phyloP scores from a whole-genome alignment of 192 early-diverging fungal genomes.

The Coemansia aciculifera region DNA sequence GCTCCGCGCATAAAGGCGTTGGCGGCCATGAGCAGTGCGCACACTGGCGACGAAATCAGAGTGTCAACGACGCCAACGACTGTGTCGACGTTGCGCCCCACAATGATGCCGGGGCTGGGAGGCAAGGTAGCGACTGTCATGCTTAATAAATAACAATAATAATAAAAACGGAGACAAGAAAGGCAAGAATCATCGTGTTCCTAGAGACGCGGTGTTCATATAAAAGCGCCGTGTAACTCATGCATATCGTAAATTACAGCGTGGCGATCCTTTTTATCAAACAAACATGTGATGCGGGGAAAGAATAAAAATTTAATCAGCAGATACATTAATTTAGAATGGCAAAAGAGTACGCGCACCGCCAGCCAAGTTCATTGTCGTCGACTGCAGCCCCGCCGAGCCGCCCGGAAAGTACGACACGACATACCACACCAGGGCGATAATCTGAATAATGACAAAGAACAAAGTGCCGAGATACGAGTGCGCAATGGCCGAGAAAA shows the following conservation, averaged over 20 bases:
- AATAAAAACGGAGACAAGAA: not conserved
- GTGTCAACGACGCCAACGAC: not conserved
- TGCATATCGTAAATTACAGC: not conserved
- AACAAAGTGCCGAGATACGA: constrained; percentile 78
- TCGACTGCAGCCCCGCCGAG: constrained; percentile 59
- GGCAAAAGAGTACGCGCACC: constrained; percentile 50
- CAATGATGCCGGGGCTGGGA: not conserved
- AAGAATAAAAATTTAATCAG: not conserved
- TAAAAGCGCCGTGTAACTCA: not conserved
- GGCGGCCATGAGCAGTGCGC: constrained; percentile 1
- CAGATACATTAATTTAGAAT: constrained; percentile 9
- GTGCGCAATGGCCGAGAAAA: constrained; percentile 71
- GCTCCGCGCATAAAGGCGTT: constrained; percentile 14
- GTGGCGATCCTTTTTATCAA: not conserved
- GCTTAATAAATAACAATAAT: not conserved
- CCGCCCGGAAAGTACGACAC: constrained; percentile 82
- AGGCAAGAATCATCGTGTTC: not conserved
- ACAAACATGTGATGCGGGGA: not conserved
- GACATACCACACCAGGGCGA: constrained; percentile 81
- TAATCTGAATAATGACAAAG: constrained; percentile 73
- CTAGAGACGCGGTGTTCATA: not conserved
- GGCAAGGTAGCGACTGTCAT: not conserved
- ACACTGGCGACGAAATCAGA: constrained; percentile 14
- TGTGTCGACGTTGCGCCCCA: constrained; percentile 45
- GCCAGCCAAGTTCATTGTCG: constrained; percentile 48